Base-by-base conservation (phyloP, 352 stramenopile genomes). In the Pythium volutum region DNA sequence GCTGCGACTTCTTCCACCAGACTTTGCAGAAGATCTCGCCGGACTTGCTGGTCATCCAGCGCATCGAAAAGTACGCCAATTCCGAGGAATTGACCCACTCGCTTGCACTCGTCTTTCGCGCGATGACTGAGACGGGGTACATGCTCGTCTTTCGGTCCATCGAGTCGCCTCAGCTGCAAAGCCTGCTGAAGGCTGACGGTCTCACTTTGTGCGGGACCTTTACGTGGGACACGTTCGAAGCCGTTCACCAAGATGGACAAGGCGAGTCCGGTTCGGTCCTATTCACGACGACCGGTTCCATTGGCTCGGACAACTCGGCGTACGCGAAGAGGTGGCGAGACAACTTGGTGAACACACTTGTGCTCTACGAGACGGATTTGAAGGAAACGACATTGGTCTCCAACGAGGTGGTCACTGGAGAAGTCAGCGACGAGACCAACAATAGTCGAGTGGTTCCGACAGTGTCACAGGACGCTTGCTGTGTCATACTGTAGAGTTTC, bases 31-130 rank as follows among this genome's bases (percentile, higher is more conserved):
- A 36, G 7, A 34, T 69, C 36, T 27, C 46, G 20, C 38, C 46
- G 1, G 48, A 69, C 27, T 29, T 69, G 15, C 42, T 42, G 16
- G 46, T 69, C 31, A 26, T 69, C 25, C 62, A 50, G 12, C 34
- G 14, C 41, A 42, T 59, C 9, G 55, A 63, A 22, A 8, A 59
- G 39, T 69, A 60, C 47, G 36, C 43, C 12, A 25, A 18, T 2
- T 46, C 65, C 7, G 0, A 18, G 4, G 34, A 43, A 25, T 43
- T 39, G 25, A 39, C 53, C 33, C 55, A 65, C 55, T 39, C 41
- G 7, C 23, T 69, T 15, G 39, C 18, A 22, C 23, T 69, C 1
- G 20, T 53, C 2, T 69, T 58, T 50, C 55, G 62, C 9, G 12
- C 53, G 14, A 2, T 14, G 43, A 65, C 62, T 5, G 31, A 55